phyloP scores from a whole-genome alignment of 371 early-diverging fungal genomes.

The Rhizopus microsporus region DNA sequence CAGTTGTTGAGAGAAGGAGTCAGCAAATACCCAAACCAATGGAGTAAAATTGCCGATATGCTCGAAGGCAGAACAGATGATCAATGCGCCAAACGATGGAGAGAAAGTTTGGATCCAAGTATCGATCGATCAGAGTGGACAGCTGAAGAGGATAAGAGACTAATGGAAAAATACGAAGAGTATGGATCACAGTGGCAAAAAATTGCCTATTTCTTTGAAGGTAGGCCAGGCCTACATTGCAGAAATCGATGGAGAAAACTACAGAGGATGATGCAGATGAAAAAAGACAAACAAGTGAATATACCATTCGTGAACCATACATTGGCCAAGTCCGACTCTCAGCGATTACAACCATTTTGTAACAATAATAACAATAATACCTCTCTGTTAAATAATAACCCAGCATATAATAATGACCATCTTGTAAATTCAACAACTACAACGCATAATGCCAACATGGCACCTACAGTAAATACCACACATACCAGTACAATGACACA shows the following conservation, averaged over 20 bases:
- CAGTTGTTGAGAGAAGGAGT: constrained; percentile 69
- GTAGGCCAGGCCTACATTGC: constrained; percentile 80
- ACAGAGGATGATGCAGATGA: constrained; percentile 63
- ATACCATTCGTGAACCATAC: constrained; percentile 30
- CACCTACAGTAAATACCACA: background rate
- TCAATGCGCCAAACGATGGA: constrained; percentile 83
- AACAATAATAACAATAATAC: background rate
- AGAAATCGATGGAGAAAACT: constrained; percentile 83
- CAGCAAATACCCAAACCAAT: constrained; percentile 66
- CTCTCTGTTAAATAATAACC: background rate
- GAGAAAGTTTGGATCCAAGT: constrained; percentile 76
- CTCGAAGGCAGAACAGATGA: constrained; percentile 82
- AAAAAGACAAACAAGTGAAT: constrained; percentile 42
- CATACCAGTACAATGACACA: background rate
- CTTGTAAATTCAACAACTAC: background rate
- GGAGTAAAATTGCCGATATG: constrained; percentile 80
- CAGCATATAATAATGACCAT: background rate
- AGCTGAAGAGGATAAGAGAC: constrained; percentile 66
- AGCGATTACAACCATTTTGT: background rate
- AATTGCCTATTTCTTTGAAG: constrained; percentile 77
- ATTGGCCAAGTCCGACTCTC: constrained; percentile 20
- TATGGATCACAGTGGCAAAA: constrained; percentile 84
- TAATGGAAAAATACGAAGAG: constrained; percentile 67
- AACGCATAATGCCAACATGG: background rate
- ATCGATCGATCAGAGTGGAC: constrained; percentile 82